These are phyloP conservation scores for Sphaerosporella brunnea DNA, from an alignment of 495 filamentous ascomycete genomes.

Conservation along the genomic window DNA sequence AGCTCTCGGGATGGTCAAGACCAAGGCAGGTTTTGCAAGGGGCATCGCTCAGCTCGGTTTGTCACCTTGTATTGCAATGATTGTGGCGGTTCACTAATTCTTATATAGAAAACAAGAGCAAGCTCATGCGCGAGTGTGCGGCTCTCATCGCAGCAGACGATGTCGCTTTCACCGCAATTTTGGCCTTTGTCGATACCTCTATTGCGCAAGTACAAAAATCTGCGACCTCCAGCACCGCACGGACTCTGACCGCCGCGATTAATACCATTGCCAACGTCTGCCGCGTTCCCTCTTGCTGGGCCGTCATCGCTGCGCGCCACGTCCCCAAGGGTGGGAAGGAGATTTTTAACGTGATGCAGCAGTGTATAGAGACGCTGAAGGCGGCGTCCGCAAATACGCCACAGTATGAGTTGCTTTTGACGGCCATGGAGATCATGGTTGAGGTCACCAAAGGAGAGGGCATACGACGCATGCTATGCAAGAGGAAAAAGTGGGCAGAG, in stretches of 20 bases:
- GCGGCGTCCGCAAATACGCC: slow-evolving; percentile 10
- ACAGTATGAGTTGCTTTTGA: slow-evolving; percentile 14
- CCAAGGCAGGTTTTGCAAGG: slow-evolving; percentile 15
- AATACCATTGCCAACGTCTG: slow-evolving; percentile 16
- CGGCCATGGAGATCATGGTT: slow-evolving; percentile 7
- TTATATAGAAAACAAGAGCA: slow-evolving; percentile 1
- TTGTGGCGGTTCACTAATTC: background rate
- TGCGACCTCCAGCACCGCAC: slow-evolving; percentile 7
- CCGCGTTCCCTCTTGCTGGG: slow-evolving; percentile 5
- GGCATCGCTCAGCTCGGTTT: slow-evolving; percentile 20
- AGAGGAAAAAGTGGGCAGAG: slow-evolving; percentile 22
- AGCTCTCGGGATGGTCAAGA: slow-evolving; percentile 15
- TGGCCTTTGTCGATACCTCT: slow-evolving; percentile 15
- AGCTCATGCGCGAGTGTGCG: slow-evolving; percentile 10
- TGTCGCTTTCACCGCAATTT: slow-evolving; percentile 9
- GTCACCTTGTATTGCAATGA: background rate
- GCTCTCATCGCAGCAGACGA: slow-evolving; percentile 14
- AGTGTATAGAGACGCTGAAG: slow-evolving; percentile 13
- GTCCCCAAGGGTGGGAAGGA: slow-evolving; percentile 10
- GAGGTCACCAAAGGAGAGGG: slow-evolving; percentile 10
- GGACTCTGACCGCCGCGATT: slow-evolving; percentile 11
- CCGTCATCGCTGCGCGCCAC: slow-evolving; percentile 7
- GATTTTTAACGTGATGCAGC: slow-evolving; percentile 12
- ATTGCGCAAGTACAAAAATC: slow-evolving; percentile 15
- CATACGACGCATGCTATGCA: slow-evolving; percentile 9